These are phyloP conservation scores for Nevesoporus exiguus DNA, from an alignment of 768 basidiomycete species.

Conservation along the genomic window DNA sequence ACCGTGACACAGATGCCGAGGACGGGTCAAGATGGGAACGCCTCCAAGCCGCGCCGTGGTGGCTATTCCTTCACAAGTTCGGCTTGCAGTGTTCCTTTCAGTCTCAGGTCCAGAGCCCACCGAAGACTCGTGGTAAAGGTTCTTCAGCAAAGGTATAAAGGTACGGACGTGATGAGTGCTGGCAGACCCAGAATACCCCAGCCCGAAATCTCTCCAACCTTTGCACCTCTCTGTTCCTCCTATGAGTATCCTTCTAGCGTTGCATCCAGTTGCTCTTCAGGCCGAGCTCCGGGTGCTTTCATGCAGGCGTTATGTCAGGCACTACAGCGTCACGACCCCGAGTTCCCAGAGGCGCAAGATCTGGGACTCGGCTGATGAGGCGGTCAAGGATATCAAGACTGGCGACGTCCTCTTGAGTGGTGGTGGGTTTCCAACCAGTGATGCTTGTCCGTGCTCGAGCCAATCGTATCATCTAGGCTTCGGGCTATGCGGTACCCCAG, in stretches of 20 bases:
- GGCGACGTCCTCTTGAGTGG: slow-evolving; percentile 75
- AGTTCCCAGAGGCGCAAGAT: slow-evolving; percentile 47
- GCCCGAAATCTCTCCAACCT: neutral
- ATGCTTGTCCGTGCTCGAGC: neutral
- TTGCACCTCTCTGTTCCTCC: neutral
- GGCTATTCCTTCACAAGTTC: slow-evolving; percentile 2
- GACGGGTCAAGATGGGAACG: slow-evolving; percentile 9
- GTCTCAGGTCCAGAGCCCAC: neutral
- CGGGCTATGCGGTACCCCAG: slow-evolving; percentile 82
- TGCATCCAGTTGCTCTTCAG: slow-evolving; percentile 5
- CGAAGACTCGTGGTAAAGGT: neutral
- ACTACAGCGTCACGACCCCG: slow-evolving; percentile 4
- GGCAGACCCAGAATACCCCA: neutral
- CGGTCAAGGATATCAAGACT: slow-evolving; percentile 76
- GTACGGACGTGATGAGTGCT: neutral
- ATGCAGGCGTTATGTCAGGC: neutral
- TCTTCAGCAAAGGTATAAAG: slow-evolving; percentile 11
- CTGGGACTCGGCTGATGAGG: slow-evolving; percentile 75
- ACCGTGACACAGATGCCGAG: no score
- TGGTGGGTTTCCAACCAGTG: slow-evolving; percentile 50
- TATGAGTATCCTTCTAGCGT: slow-evolving; percentile 4
- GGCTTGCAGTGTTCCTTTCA: neutral
- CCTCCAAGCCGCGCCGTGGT: slow-evolving; percentile 1
- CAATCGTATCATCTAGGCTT: slow-evolving; percentile 53
- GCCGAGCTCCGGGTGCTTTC: slow-evolving; percentile 5